Conservation (phyloP, 2,329 filamentous ascomycete genomes). For the Alternaria sp. region DNA sequence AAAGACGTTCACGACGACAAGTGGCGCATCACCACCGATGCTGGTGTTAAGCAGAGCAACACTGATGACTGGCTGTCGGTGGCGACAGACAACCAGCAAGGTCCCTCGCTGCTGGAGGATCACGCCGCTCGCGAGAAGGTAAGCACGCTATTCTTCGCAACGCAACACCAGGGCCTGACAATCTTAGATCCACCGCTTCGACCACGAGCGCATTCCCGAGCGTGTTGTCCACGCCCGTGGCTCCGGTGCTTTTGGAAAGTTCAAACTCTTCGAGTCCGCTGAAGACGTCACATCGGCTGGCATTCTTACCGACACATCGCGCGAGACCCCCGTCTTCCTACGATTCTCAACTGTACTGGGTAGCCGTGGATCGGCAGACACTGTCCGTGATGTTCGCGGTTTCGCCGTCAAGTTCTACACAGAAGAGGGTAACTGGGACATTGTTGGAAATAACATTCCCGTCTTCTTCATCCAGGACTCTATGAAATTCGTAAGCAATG, state of each 20-base stretch:
- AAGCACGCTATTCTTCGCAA: conserved; percentile 13
- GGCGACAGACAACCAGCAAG: conserved; percentile 67
- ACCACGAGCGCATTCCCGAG: conserved; percentile 76
- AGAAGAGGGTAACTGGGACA: conserved; percentile 78
- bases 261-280: conserved; percentile 70
- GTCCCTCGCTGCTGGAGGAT: conserved; percentile 76
- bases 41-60: conserved; percentile 74
- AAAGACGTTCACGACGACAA: conserved; percentile 65
- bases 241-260: conserved; percentile 70
- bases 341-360: conserved; percentile 83
- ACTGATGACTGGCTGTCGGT: conserved; percentile 81
- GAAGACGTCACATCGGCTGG: conserved; percentile 69
- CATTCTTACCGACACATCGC: conserved; percentile 72
- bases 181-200: conserved; percentile 74
- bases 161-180: conserved; percentile 10
- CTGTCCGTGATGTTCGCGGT: conserved; percentile 81
- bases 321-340: conserved; percentile 72
- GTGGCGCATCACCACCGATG: conserved; percentile 76
- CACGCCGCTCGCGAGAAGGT: conserved; percentile 77
- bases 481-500: background rate
- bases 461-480: conserved; percentile 74
- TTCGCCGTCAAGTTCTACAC: conserved; percentile 84
- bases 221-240: conserved; percentile 73
- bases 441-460: conserved; percentile 77
- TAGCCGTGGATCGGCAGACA: conserved; percentile 78